Percentiles rank a stretch among this genome's conserved stretches.
phyloP scores from a whole-genome alignment of 441 rosid species.

The Dalechampia spathulata region DNA sequence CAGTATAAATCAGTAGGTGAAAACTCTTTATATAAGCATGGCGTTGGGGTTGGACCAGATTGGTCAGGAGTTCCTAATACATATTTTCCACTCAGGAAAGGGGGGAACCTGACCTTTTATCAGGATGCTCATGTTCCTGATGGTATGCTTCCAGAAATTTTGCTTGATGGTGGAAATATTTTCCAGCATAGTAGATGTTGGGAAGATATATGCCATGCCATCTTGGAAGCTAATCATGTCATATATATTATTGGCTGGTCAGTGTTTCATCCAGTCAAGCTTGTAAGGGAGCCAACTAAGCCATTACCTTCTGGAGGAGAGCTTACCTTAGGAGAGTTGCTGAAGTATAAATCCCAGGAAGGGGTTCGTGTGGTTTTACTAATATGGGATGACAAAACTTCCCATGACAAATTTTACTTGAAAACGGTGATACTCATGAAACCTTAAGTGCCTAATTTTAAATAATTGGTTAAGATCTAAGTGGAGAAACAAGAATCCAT shows the following conservation, averaged over 20 bases:
- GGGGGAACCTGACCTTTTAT: conserved; percentile 57
- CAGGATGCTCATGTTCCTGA: conserved; percentile 81
- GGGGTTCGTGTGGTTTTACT: conserved; percentile 70
- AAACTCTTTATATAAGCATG: conserved; percentile 40
- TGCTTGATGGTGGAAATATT: conserved; percentile 50
- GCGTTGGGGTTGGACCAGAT: conserved; percentile 61
- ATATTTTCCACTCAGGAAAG: conserved; percentile 62
- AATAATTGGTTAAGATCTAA: no score
- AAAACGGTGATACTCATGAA: conserved; percentile 41
- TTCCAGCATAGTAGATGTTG: conserved; percentile 59
- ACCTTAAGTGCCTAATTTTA: no score
- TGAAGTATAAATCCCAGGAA: conserved; percentile 70
- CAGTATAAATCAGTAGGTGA: conserved; percentile 40
- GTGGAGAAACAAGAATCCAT: no score
- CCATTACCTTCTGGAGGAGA: conserved; percentile 48
- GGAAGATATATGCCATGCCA: conserved; percentile 78
- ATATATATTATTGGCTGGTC: conserved; percentile 81
- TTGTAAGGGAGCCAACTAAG: conserved; percentile 53
- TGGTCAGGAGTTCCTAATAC: conserved; percentile 58
- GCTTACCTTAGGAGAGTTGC: conserved; percentile 61
- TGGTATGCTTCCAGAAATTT: conserved; percentile 43
- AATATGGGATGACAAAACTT: conserved; percentile 85
- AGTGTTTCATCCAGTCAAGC: conserved; percentile 51
- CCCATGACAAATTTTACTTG: conserved; percentile 52
- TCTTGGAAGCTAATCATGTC: conserved; percentile 64